Evolutionary conservation across 805 yeast species (phyloP).

Genomic region (Blastobotrys mokoenaii): DNA sequence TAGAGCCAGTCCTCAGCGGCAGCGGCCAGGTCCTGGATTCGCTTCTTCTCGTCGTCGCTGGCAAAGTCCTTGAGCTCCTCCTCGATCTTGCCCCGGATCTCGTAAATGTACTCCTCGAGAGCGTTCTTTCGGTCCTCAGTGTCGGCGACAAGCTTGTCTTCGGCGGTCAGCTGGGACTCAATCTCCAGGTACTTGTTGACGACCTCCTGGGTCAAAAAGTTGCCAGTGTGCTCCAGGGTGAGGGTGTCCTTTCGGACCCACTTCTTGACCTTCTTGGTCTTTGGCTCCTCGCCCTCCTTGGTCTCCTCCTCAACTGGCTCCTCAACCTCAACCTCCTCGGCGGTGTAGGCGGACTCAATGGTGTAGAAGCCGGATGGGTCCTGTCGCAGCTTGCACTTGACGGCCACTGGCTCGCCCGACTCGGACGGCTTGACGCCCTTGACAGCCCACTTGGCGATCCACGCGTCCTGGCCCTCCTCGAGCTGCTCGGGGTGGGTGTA

Average conservation of each 20-base stretch:
- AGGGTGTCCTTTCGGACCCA: slow-evolving; percentile 85
- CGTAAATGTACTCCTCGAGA: slow-evolving; percentile 96
- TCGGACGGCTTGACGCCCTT: slow-evolving; percentile 75
- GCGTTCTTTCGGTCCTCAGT: slow-evolving; percentile 99
- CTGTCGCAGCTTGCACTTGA: slow-evolving; percentile 90
- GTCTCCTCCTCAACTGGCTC: slow-evolving; percentile 71
- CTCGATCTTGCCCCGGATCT: slow-evolving; percentile 92
- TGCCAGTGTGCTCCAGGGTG: slow-evolving; percentile 46
- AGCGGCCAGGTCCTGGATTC: slow-evolving; percentile 60
- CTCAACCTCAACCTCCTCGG: slow-evolving; percentile 82
- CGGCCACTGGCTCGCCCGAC: slow-evolving; percentile 66
- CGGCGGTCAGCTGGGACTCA: slow-evolving; percentile 77
- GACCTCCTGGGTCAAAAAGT: slow-evolving; percentile 48
- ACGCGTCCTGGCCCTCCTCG: slow-evolving; percentile 57
- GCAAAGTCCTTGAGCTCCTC: slow-evolving; percentile 86
- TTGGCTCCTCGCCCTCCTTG: slow-evolving; percentile 55
- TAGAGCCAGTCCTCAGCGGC: slow-evolving; percentile 98
- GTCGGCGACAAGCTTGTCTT: slow-evolving; percentile 94
- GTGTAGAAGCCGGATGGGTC: slow-evolving; percentile 95
- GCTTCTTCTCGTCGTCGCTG: slow-evolving; percentile 79
- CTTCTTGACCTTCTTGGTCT: slow-evolving; percentile 84
- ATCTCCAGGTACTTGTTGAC: slow-evolving; percentile 63
- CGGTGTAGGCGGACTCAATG: slow-evolving; percentile 89
- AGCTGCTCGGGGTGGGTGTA: slow-evolving; percentile 69
- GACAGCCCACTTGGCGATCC: slow-evolving; percentile 78